Base-by-base conservation (phyloP, 2,329 filamentous ascomycete genomes). In the Botrytis tulipae region DNA sequence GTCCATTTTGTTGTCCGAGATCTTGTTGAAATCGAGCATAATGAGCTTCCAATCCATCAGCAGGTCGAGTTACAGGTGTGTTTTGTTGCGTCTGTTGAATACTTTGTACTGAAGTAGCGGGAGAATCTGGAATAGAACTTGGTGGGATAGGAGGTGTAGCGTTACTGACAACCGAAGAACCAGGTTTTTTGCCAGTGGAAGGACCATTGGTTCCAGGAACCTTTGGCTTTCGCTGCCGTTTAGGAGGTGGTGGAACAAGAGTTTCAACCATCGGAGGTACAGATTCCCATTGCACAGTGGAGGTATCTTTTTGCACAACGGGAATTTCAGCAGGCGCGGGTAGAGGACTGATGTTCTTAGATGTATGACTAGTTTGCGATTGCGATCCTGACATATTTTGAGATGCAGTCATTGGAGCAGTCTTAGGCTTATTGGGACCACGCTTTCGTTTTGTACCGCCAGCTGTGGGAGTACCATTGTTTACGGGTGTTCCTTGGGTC, bases 161-260 rank as follows among this genome's bases (percentile, higher is more conserved):
- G 72, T 73, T 77, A 70, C 76, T 80, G 40, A 77, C 76, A 37
- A 77, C 76, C 46, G 79, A 78, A 57, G 76, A 76, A 67, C 48
- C 66, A 6, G 76, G 77, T 65, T 78, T 78, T 71, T 75, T 79
- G 57, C 72, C 75, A 63, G 76, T 74, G 16, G 77, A 75, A 60
- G 77, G 74, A 63, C 81, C 71, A 74, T 74, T 66, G 46, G 74
- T 22, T 69, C 75, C 78, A 25, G 80, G 61, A 22, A 81, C 80
- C 65, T 81, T 83, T 29, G 78, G 78, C 72, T 83, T 84, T 20
- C 82, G 79, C 71, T 83, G 82, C 44, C 83, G 81, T 72, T 81
- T 82, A 44, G 82, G 80, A 73, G 85, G 85, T 3, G 82, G 74
- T 20, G 83, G 82, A 51, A 77, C 74, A 22, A 77, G 73, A 22